phyloP scores from a whole-genome alignment of 192 early-diverging fungal genomes.

The Coemansia sp. region DNA sequence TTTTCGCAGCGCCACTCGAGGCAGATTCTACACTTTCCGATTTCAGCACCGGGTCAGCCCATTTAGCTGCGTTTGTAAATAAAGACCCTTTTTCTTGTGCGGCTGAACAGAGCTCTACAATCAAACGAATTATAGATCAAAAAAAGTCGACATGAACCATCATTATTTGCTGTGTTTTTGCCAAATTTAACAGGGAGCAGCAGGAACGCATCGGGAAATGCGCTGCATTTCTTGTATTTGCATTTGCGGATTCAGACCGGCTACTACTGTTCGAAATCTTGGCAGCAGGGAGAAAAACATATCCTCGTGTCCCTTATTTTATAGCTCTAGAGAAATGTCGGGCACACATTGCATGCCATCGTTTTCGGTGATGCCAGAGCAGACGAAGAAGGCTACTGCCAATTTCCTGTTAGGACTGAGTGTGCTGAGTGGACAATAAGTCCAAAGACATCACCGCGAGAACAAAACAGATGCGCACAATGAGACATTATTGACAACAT shows the following conservation, averaged over 20 bases:
- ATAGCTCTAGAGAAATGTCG: too few species aligned
- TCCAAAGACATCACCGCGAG: neutral
- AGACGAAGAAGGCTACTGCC: neutral
- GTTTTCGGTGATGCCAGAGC: neutral
- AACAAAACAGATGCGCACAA: slow-evolving; percentile 3
- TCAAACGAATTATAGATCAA: too few species aligned
- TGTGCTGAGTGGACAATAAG: neutral
- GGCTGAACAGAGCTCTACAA: neutral
- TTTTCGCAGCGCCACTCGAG: neutral
- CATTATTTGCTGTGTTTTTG: too few species aligned
- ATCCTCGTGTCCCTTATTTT: too few species aligned
- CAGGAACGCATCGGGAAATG: too few species aligned
- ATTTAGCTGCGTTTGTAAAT: neutral
- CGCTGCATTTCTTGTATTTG: neutral
- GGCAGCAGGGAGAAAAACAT: neutral
- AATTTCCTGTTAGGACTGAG: neutral
- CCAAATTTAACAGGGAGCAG: too few species aligned
- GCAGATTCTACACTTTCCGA: neutral
- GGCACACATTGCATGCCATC: too few species aligned
- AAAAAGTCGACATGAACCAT: too few species aligned
- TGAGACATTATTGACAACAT: neutral
- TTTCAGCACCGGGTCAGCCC: too few species aligned
- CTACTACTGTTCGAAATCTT: neutral
- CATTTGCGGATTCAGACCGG: too few species aligned
- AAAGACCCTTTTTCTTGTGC: neutral